Conservation (phyloP, 2,329 filamentous ascomycete species). For the Sclerotinia glacialis region DNA sequence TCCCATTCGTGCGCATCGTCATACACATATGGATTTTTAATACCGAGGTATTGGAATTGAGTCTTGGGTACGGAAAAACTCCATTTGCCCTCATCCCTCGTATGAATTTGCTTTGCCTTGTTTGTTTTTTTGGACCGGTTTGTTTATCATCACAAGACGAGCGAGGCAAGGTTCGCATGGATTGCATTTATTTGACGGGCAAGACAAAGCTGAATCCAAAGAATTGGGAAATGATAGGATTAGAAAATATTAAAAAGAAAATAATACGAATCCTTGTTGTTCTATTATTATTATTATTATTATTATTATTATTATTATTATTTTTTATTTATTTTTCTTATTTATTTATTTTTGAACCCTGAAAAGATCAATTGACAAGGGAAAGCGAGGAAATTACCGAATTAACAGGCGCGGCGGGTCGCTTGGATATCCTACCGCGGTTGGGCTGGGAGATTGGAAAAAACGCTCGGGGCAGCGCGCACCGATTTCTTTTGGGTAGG, state of each 20-base stretch:
- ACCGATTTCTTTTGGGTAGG: background rate
- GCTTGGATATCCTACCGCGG: conserved; percentile 5
- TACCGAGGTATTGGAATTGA: background rate
- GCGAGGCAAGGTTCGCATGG: no score
- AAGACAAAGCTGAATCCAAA: no score
- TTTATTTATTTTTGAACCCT: background rate
- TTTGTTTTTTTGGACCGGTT: background rate
- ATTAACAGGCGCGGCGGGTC: background rate
- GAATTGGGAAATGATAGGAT: no score
- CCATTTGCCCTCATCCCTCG: background rate
- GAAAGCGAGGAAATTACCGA: background rate
- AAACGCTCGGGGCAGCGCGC: background rate
- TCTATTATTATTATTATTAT: no score
- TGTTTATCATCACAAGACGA: no score
- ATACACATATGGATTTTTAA: background rate
- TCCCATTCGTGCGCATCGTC: background rate
- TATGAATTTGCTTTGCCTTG: background rate
- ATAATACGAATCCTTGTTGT: no score
- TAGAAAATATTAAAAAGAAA: no score
- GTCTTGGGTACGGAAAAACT: background rate
- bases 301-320: no score
- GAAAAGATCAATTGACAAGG: background rate
- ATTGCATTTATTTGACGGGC: no score
- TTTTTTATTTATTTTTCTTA: no score
- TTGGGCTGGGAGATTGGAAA: background rate